A percentile compares a stretch with the other conserved stretches of the same genome.
Conservation (phyloP, 2,329 filamentous ascomycete species). For the Pseudonectria buxi region DNA sequence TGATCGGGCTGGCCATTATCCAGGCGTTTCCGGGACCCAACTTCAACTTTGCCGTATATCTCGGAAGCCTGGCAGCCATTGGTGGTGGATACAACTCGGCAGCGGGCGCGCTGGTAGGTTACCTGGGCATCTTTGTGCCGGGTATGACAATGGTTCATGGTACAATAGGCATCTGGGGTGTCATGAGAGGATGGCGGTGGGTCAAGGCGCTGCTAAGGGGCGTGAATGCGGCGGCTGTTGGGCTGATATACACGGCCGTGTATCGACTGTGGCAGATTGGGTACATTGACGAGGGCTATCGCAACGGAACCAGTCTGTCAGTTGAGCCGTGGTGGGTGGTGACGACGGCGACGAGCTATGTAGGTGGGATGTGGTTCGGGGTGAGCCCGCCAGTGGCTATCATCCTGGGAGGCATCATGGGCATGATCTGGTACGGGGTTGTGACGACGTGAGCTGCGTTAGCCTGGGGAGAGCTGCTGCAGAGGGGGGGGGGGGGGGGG, state of each 20-base stretch:
- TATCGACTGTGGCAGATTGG: conserved; percentile 59
- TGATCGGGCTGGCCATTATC: conserved; percentile 65
- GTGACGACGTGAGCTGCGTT: conserved; percentile 7
- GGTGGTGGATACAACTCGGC: conserved; percentile 29
- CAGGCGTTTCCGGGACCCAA: conserved; percentile 55
- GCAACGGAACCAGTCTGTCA: conserved; percentile 44
- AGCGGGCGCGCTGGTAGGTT: conserved; percentile 40
- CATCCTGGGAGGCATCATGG: conserved; percentile 27
- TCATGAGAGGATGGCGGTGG: conserved; percentile 35
- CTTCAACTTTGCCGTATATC: conserved; percentile 47
- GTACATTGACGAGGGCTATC: conserved; percentile 43
- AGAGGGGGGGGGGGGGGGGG: too few species aligned
- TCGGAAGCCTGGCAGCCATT: conserved; percentile 42
- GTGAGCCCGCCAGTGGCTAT: conserved; percentile 28
- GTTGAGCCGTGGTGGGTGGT: conserved; percentile 58
- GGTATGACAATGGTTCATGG: conserved; percentile 40
- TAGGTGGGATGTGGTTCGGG: conserved; percentile 27
- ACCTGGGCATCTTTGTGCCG: conserved; percentile 42
- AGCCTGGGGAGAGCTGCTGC: too few species aligned
- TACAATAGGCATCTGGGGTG: conserved; percentile 46
- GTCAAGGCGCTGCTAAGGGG: conserved; percentile 46
- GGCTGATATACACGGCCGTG: conserved; percentile 57
- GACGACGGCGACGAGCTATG: conserved; percentile 38
- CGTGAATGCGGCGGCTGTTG: conserved; percentile 54
- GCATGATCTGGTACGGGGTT: conserved; percentile 26